These are phyloP conservation scores for Pyrus bretschneideri DNA, from an alignment of 306 rosid species.

Conservation along the genomic window DNA sequence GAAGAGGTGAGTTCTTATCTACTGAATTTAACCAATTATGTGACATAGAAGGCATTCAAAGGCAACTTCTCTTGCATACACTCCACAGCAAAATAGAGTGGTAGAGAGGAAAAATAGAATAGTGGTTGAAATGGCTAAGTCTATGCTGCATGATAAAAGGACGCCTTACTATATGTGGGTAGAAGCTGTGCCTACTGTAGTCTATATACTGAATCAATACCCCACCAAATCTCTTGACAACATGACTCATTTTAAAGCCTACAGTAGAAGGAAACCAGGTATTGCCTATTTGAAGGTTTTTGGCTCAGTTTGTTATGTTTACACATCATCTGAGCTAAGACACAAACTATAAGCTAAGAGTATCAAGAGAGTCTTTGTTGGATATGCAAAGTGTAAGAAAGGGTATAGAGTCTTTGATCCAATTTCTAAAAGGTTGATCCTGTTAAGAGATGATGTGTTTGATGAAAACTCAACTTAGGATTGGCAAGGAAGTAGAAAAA, in stretches of 20 bases:
- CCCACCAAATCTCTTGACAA: neutral
- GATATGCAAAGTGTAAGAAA: neutral
- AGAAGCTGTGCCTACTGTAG: neutral
- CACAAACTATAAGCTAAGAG: neutral
- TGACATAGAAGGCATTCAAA: neutral
- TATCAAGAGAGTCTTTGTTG: neutral
- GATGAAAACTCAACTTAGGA: neutral
- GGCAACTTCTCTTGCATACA: neutral
- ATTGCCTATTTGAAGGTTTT: neutral
- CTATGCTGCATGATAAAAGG: neutral
- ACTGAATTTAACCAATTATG: neutral
- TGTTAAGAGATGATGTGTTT: neutral
- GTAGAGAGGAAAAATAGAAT: neutral
- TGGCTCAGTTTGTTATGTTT: neutral
- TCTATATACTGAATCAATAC: neutral
- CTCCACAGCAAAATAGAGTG: neutral
- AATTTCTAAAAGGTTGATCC: neutral
- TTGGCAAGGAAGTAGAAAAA: neutral
- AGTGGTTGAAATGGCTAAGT: neutral
- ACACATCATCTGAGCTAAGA: too few species aligned
- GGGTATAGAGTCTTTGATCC: neutral
- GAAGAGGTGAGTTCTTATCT: neutral
- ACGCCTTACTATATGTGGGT: neutral
- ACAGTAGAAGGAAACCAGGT: neutral
- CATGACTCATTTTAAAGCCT: neutral